Conservation (phyloP, 768 basidiomycete genomes). For the Lenzites betulinus region DNA sequence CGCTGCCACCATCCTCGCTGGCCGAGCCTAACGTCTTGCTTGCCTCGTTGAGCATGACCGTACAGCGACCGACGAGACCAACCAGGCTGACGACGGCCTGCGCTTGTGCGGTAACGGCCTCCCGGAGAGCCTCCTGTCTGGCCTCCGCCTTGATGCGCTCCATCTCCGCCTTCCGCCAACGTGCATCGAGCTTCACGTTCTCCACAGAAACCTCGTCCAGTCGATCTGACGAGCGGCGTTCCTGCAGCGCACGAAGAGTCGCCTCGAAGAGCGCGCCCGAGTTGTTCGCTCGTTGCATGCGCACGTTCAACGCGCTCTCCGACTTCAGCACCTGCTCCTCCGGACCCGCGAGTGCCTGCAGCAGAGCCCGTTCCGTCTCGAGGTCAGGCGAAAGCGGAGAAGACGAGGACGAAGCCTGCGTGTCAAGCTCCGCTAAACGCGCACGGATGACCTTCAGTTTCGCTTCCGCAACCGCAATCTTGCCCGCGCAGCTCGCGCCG, state of each 20-base stretch:
- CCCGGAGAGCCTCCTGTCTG: conserved; percentile 62
- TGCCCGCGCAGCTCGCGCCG: conserved; percentile 73
- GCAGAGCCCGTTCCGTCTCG: conserved; percentile 71
- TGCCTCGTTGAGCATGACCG: conserved; percentile 66
- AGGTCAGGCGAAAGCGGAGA: conserved; percentile 52
- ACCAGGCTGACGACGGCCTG: conserved; percentile 69
- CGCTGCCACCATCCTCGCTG: conserved; percentile 40
- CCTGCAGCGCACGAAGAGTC: conserved; percentile 79
- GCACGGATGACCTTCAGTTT: conserved; percentile 65
- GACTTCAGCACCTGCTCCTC: conserved; percentile 69
- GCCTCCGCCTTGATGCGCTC: conserved; percentile 67
- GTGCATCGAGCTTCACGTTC: conserved; percentile 70
- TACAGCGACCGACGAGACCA: conserved; percentile 80
- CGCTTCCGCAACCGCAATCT: conserved; percentile 66
- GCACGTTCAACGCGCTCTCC: conserved; percentile 56
- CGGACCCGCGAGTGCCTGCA: conserved; percentile 64
- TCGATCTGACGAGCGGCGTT: conserved; percentile 70
- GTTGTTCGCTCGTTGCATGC: conserved; percentile 70
- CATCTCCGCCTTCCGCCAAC: conserved; percentile 67
- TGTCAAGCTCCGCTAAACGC: conserved; percentile 61
- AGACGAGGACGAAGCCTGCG: conserved; percentile 37
- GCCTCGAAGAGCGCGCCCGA: conserved; percentile 83
- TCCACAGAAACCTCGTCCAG: conserved; percentile 71
- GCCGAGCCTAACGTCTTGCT: conserved; percentile 45
- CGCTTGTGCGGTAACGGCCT: conserved; percentile 65